Percentiles rank a stretch among this genome's conserved stretches.
Conservation (phyloP, 345 rosid species). For the Camelina sativa region DNA sequence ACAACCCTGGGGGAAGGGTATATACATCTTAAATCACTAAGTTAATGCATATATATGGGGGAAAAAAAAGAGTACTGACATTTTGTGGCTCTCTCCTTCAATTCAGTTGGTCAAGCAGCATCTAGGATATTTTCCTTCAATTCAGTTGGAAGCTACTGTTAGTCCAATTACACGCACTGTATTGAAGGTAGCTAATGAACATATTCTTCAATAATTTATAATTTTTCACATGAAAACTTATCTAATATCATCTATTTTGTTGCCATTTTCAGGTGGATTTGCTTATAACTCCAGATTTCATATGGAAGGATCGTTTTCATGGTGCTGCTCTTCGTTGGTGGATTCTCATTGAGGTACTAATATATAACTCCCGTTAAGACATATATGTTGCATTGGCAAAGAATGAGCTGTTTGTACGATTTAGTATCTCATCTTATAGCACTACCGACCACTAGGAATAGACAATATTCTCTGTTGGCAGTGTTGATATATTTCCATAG, state of each 20-base stretch:
- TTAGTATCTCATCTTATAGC: conserved; percentile 18
- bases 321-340: conserved; percentile 93
- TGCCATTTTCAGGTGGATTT: conserved; percentile 72
- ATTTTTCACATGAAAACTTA: conserved; percentile 11
- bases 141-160: conserved; percentile 81
- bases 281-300: conserved; percentile 77
- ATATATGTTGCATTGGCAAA: conserved; percentile 15
- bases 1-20: conserved; percentile 95
- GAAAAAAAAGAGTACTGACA: conserved; percentile 12
- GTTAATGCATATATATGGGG: conserved; percentile 3
- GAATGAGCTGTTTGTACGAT: conserved; percentile 16
- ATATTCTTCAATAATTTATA: conserved; percentile 16
- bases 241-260: conserved; percentile 28
- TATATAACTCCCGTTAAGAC: conserved; percentile 23
- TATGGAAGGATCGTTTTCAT: conserved; percentile 96
- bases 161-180: conserved; percentile 99
- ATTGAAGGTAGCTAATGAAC: conserved; percentile 67
- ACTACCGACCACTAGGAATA: conserved; percentile 11
- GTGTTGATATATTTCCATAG: conserved; percentile 18
- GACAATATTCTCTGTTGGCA: conserved; percentile 7
- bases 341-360: conserved; percentile 89
- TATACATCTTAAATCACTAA: conserved; percentile 30
- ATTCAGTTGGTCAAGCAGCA: conserved; percentile 83
- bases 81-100: conserved; percentile 34
- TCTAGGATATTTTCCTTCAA: conserved; percentile 80